These are phyloP conservation scores for Acephala macrosclerotiorum DNA, from an alignment of 2,329 filamentous ascomycete genomes.

Conservation along the genomic window DNA sequence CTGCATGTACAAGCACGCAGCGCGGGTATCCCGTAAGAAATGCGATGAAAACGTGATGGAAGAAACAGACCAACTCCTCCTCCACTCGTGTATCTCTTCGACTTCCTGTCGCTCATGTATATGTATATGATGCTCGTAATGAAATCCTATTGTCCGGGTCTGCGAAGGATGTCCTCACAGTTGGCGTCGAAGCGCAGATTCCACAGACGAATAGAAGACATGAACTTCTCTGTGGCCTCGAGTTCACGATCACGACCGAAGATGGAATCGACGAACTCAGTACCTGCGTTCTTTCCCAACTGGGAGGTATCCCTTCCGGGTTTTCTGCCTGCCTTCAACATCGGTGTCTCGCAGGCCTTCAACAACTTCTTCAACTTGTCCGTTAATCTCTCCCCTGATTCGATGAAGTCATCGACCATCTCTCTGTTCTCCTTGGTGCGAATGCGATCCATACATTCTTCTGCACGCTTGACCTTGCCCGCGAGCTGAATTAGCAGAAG, in stretches of 20 bases:
- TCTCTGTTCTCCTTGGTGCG: constrained; percentile 77
- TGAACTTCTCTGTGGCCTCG: constrained; percentile 89
- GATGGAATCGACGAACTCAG: constrained; percentile 95
- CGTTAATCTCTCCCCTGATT: constrained; percentile 86
- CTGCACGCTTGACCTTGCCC: constrained; percentile 90
- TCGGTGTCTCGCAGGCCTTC: constrained; percentile 91
- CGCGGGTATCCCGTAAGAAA: constrained; percentile 8
- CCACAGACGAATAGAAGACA: constrained; percentile 73
- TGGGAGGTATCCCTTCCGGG: constrained; percentile 68
- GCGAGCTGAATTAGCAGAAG: constrained; percentile 91
- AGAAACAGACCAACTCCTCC: constrained; percentile 12
- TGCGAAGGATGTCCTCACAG: constrained; percentile 84
- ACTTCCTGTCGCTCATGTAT: neutral
- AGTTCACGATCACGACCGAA: constrained; percentile 92
- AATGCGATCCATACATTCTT: constrained; percentile 78
- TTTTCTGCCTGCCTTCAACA: constrained; percentile 89
- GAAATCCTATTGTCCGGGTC: constrained; percentile 50
- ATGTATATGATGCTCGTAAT: constrained; percentile 7
- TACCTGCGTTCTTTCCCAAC: constrained; percentile 90
- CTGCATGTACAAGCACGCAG: neutral
- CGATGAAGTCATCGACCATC: constrained; percentile 88
- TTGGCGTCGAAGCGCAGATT: constrained; percentile 95
- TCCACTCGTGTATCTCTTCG: neutral
- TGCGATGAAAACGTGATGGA: constrained; percentile 2
- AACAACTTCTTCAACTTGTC: constrained; percentile 85